Base-by-base conservation (phyloP, 2,329 filamentous ascomycete species). In the Pyricularia grisea region DNA sequence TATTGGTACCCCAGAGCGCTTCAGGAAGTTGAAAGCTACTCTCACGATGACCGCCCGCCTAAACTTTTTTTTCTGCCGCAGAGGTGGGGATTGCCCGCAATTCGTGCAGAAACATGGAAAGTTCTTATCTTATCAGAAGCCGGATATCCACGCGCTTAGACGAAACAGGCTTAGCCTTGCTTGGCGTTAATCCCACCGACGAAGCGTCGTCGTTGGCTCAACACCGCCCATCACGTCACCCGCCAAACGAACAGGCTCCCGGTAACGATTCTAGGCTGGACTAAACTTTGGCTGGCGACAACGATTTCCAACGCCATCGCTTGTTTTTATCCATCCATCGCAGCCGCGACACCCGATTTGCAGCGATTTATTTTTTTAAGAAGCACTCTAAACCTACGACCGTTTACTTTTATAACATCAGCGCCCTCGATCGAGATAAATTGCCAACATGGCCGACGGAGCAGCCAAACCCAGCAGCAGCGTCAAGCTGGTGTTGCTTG, bases 401-500 rank as follows among this genome's bases (percentile, higher is more conserved):
- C 60, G 58, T 12, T 17, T 25, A 3, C 7, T 63, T 28, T 20
- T 20, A 0, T 63, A 3, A 28, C 25, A 20, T 12, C 60, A 20
- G 25, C 28, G 14, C 20, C 14, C 60, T 27, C 60, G 25, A 28
- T 63, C 14, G 25, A 63, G 10, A 31, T 20, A 20, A 61, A 28
- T 27, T 23, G 50, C 14, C 67, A 71, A 68, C 69, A 94, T 94
- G 92, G 88, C 90, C 77, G 91, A 94, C 79, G 83, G 67, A 60
- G 84, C 86, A 78, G 85, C 89, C 75, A 99, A 98, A 84, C 95
- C 95, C 72, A 98, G 94, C 86, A 98, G 94, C 89, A 99, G 95
- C 84, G 95, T 99, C 80, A 99, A 99, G 90, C 91, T 99, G 74
- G 95, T 99, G 73, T 88, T 99, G 78, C 90, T 99, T 70, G 95